These are phyloP conservation scores for Toxicodendron radicans DNA, from an alignment of 345 rosid genomes.

Conservation along the genomic window DNA sequence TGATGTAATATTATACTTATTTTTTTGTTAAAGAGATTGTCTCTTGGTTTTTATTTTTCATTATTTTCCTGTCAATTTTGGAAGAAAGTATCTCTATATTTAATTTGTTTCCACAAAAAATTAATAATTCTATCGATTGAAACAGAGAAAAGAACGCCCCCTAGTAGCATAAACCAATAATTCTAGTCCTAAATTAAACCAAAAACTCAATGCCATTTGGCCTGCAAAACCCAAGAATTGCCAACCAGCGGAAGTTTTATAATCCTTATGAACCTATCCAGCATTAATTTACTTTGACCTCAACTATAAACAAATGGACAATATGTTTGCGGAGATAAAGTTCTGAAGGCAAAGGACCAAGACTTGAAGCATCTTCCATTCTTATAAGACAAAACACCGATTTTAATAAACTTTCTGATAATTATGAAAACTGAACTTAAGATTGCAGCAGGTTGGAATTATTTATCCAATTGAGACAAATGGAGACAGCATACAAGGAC, in stretches of 20 bases:
- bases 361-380: neutral
- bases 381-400: neutral
- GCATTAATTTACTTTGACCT: neutral
- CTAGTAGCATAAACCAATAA: too few species aligned
- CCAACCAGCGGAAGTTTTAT: neutral
- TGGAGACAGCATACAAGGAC: slow-evolving; percentile 7
- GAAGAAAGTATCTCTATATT: neutral
- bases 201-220: neutral
- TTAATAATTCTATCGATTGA: neutral
- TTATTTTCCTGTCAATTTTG: too few species aligned
- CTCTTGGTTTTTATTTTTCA: too few species aligned
- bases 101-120: too few species aligned
- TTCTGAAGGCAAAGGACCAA: neutral
- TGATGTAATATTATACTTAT: too few species aligned
- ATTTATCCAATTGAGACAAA: neutral
- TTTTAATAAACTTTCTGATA: neutral
- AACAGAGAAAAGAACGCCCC: neutral
- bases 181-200: neutral
- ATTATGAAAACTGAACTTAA: neutral
- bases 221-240: slow-evolving; percentile 5
- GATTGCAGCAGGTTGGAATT: too few species aligned
- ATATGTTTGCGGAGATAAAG: neutral
- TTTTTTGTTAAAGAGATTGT: too few species aligned
- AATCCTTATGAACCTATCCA: neutral
- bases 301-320: neutral